Conservation (phyloP, 106 monocot genomes). For the Platanthera zijinensis region DNA sequence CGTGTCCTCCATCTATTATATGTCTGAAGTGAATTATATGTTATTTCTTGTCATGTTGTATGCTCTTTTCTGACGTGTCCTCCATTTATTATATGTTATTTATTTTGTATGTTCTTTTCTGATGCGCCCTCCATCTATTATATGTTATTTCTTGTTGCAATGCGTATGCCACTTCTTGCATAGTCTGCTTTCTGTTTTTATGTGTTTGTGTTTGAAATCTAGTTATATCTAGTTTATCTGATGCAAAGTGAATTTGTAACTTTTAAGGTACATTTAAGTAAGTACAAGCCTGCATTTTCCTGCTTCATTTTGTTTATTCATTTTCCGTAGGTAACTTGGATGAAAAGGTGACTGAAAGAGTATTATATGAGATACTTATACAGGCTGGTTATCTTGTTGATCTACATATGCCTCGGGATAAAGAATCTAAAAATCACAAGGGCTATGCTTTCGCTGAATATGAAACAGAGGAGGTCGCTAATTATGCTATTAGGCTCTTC, state of each 20-base stretch:
- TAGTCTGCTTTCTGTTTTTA: background rate
- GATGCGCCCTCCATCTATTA: background rate
- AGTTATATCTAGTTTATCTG: background rate
- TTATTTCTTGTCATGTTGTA: background rate
- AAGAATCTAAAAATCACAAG: slow-evolving; percentile 64
- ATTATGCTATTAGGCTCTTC: slow-evolving; percentile 84
- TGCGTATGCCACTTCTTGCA: background rate
- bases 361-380: slow-evolving; percentile 91
- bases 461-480: slow-evolving; percentile 79
- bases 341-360: slow-evolving; percentile 78
- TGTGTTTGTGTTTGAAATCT: background rate
- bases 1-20: background rate
- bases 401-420: slow-evolving; percentile 78
- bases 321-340: slow-evolving; percentile 85
- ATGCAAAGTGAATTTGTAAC: background rate
- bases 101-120: background rate
- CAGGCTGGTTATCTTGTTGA: slow-evolving; percentile 86
- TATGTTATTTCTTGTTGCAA: background rate
- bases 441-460: slow-evolving; percentile 94
- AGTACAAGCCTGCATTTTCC: background rate
- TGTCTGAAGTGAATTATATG: no score
- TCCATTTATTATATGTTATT: background rate
- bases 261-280: background rate
- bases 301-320: slow-evolving; percentile 12
- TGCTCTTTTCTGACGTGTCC: background rate